Evolutionary conservation across 371 early-diverging fungal genomes (phyloP).

Genomic region (Syncephalastrum sp.): DNA sequence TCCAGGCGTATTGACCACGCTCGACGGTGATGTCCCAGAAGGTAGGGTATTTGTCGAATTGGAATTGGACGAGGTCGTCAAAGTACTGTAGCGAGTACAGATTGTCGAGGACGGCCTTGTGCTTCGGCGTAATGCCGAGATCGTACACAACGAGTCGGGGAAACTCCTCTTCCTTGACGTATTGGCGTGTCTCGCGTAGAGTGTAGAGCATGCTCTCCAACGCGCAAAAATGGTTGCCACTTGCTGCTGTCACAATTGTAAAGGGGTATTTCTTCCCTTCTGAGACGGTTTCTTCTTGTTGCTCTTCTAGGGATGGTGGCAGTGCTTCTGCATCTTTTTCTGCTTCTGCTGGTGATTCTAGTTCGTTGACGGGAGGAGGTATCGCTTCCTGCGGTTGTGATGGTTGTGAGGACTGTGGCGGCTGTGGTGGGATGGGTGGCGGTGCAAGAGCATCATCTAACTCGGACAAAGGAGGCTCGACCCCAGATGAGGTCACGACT

Average conservation of each 20-base stretch:
- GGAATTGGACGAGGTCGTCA: conserved; percentile 38
- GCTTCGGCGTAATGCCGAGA: conserved; percentile 36
- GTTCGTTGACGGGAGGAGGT: too few species aligned
- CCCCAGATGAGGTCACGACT: not conserved
- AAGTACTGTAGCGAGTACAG: conserved; percentile 32
- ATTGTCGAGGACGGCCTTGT: conserved; percentile 24
- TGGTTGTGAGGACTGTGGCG: not conserved
- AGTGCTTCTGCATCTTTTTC: not conserved
- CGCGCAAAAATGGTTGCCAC: conserved; percentile 53
- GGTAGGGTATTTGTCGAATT: conserved; percentile 43
- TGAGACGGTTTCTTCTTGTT: not conserved
- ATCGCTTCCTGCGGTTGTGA: too few species aligned
- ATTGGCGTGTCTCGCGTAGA: conserved; percentile 14
- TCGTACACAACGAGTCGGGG: conserved; percentile 51
- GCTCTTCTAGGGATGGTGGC: not conserved
- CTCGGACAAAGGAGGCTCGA: not conserved
- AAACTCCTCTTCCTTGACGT: conserved; percentile 15
- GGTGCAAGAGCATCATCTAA: not conserved
- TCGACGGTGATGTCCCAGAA: conserved; percentile 49
- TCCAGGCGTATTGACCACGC: conserved; percentile 62
- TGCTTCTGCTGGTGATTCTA: too few species aligned
- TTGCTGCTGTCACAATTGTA: conserved; percentile 54
- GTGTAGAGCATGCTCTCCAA: conserved; percentile 48
- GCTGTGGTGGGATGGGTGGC: not conserved
- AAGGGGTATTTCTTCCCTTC: conserved; percentile 8